Evolutionary conservation across 768 basidiomycete genomes (phyloP).

Genomic region (Auricularia sp.): DNA sequence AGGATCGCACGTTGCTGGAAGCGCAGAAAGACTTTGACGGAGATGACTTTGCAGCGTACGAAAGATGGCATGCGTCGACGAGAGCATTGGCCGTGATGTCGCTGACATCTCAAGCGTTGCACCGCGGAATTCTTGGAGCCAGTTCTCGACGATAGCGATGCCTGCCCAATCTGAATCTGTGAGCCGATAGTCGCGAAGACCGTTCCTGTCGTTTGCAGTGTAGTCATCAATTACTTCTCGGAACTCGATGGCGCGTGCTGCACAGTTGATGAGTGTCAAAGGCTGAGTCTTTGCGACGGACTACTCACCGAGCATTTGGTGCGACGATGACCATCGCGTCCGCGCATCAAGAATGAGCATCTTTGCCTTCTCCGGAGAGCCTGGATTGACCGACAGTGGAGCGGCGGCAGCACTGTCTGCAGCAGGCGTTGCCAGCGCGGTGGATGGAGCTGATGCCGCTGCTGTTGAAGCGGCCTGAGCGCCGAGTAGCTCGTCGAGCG

Average conservation of each 20-base stretch:
- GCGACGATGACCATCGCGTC: conserved; percentile 2
- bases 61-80: conserved; percentile 24
- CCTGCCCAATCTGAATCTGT: conserved; percentile 19
- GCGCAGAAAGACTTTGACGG: conserved; percentile 9
- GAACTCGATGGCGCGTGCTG: conserved; percentile 19
- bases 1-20: conserved; percentile 12
- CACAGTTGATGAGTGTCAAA: neutral
- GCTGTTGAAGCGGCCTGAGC: too few species aligned
- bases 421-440: too few species aligned
- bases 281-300: neutral
- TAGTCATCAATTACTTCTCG: conserved; percentile 11
- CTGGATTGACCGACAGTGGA: neutral
- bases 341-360: conserved; percentile 15
- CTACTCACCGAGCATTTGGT: conserved; percentile 4
- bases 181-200: conserved; percentile 14
- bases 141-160: conserved; percentile 14
- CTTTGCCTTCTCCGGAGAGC: neutral
- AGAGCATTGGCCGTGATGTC: conserved; percentile 22
- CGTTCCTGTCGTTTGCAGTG: conserved; percentile 7
- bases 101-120: conserved; percentile 27
- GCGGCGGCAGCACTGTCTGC: neutral
- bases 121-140: conserved; percentile 19
- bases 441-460: too few species aligned
- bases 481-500: too few species aligned
- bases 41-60: conserved; percentile 23